Percentiles rank a stretch among this genome's conserved stretches.
phyloP scores from a whole-genome alignment of 345 rosid species.

The Boechera retrofracta region DNA sequence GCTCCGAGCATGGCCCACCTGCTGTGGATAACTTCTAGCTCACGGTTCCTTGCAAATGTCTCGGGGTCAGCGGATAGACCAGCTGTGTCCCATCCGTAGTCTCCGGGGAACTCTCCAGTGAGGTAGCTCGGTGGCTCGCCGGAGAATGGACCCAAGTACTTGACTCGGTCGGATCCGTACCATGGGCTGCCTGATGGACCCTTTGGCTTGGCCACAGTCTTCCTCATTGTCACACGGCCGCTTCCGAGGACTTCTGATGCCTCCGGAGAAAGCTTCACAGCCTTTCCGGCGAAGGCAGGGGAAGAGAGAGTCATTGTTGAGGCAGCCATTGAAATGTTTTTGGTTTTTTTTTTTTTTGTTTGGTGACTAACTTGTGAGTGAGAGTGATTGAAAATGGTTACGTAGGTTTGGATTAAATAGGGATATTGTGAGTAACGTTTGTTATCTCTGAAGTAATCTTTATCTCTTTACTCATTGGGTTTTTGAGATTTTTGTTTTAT shows the following conservation, averaged over 20 bases:
- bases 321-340: constrained; percentile 53
- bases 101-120: constrained; percentile 74
- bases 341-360: neutral
- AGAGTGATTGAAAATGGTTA: constrained; percentile 24
- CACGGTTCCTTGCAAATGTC: constrained; percentile 59
- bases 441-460: constrained; percentile 59
- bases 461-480: constrained; percentile 58
- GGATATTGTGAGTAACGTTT: neutral
- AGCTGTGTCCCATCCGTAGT: constrained; percentile 68
- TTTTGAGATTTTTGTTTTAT: constrained; percentile 51
- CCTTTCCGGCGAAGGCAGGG: constrained; percentile 65
- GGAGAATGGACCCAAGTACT: constrained; percentile 83
- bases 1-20: constrained; percentile 64
- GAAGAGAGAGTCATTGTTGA: constrained; percentile 80
- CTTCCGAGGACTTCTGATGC: constrained; percentile 51
- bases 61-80: constrained; percentile 63
- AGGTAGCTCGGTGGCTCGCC: constrained; percentile 66
- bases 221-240: constrained; percentile 72
- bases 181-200: constrained; percentile 66
- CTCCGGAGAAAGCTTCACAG: constrained; percentile 56
- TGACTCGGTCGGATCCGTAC: constrained; percentile 79
- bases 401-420: constrained; percentile 42
- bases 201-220: constrained; percentile 44
- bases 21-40: constrained; percentile 59
- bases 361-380: constrained; percentile 35